Conservation (phyloP, 305 asterid species). For the Fraxinus sp. region DNA sequence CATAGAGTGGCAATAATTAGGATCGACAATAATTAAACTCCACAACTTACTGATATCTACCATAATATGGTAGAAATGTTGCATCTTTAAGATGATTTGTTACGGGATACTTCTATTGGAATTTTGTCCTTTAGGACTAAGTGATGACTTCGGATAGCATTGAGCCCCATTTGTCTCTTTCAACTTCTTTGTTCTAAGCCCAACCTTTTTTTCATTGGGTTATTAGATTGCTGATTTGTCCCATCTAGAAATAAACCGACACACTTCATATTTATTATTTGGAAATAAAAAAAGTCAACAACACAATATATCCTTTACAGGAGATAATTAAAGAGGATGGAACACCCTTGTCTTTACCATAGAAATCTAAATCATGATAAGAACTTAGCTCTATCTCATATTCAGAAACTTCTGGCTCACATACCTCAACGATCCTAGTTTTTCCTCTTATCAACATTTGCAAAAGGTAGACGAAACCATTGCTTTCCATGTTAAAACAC, state of each 20-base stretch:
- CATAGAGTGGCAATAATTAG: not conserved
- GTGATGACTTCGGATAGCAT: not conserved
- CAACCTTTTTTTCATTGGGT: not conserved
- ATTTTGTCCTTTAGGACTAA: not conserved
- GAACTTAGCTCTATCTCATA: constrained; percentile 1
- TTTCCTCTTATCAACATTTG: not conserved
- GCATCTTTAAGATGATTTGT: not conserved
- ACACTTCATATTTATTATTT: not conserved
- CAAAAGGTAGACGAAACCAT: not conserved
- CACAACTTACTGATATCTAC: not conserved
- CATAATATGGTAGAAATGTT: not conserved
- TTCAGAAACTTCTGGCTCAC: not conserved
- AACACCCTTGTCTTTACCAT: not conserved
- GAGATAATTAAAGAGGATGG: not conserved
- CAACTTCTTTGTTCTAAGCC: not conserved
- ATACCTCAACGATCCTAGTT: not conserved
- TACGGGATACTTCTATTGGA: not conserved
- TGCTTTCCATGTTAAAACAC: not conserved
- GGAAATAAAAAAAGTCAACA: not conserved
- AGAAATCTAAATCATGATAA: not conserved
- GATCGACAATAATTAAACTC: not conserved
- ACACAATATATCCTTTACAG: not conserved
- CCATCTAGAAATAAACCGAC: not conserved
- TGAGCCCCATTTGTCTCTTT: not conserved
- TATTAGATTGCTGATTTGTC: not conserved